Percentiles rank a stretch among this genome's conserved stretches.
Evolutionary conservation across 2,329 filamentous ascomycete species (phyloP).

Genomic region (Neospermospora avenae): DNA sequence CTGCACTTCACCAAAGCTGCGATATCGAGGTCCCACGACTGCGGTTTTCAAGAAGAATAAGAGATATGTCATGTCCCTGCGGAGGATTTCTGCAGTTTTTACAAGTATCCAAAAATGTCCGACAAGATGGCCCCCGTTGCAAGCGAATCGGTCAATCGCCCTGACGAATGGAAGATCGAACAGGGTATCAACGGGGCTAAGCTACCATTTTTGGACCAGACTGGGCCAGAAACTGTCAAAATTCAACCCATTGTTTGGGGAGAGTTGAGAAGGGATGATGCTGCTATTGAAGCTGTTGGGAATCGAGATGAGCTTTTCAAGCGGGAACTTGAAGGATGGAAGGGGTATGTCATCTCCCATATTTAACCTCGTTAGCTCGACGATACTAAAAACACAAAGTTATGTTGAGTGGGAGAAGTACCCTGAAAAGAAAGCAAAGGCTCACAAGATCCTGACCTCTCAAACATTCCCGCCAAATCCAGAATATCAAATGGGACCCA

Average conservation of each 20-base stretch:
- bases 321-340: constrained; percentile 45
- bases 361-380: not conserved
- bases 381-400: constrained; percentile 7
- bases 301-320: constrained; percentile 40
- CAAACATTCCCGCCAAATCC: constrained; percentile 34
- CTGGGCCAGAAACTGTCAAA: constrained; percentile 36
- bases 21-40: not conserved
- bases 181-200: constrained; percentile 47
- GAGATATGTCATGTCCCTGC: not conserved
- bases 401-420: constrained; percentile 71
- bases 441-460: constrained; percentile 20
- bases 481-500: constrained; percentile 53
- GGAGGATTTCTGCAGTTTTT: not conserved
- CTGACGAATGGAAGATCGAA: constrained; percentile 53
- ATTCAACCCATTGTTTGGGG: constrained; percentile 24
- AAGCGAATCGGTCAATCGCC: constrained; percentile 13
- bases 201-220: constrained; percentile 47
- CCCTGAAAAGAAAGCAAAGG: constrained; percentile 56
- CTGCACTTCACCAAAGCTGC: not conserved
- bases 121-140: not conserved
- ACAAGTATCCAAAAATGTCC: not conserved
- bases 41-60: not conserved
- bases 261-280: constrained; percentile 39
- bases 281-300: constrained; percentile 41
- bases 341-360: constrained; percentile 36